Conservation (phyloP, 495 filamentous ascomycete species). For the Penicillium goetzii region DNA sequence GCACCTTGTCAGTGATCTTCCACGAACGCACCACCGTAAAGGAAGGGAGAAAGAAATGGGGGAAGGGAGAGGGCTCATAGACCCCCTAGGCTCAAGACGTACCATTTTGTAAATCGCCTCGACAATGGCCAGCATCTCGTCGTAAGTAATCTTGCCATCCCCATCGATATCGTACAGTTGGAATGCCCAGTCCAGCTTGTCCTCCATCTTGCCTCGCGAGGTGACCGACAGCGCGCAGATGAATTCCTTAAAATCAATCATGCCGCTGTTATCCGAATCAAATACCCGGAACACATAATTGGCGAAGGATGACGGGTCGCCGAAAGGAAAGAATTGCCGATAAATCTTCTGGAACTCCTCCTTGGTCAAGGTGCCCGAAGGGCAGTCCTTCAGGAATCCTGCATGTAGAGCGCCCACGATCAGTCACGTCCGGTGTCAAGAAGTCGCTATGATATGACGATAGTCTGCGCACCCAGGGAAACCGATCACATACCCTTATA, state of each 20-base stretch:
- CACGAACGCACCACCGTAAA: not conserved
- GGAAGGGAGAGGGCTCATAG: not conserved
- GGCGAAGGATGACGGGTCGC: conserved; percentile 93
- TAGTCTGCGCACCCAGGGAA: not conserved
- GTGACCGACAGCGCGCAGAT: conserved; percentile 98
- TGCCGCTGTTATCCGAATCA: conserved; percentile 93
- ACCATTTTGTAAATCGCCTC: conserved; percentile 99
- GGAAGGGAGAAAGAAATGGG: not conserved
- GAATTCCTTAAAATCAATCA: conserved; percentile 99
- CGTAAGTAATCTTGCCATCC: conserved; percentile 97
- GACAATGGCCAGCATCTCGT: conserved; percentile 98
- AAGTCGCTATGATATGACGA: not conserved
- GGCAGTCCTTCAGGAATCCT: conserved; percentile 99
- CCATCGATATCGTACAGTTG: conserved; percentile 99
- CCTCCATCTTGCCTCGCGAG: conserved; percentile 96
- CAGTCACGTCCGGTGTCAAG: not conserved
- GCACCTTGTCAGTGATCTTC: not conserved
- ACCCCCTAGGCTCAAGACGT: conserved; percentile 21
- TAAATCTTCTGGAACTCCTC: conserved; percentile 99
- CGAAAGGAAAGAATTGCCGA: conserved; percentile 98
- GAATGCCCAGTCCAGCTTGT: conserved; percentile 99
- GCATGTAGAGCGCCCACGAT: conserved; percentile 1
- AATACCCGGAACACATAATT: conserved; percentile 99
- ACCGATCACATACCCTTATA: conserved; percentile 77
- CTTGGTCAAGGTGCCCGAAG: conserved; percentile 93